Percentiles rank a stretch among this genome's conserved stretches.
These are phyloP conservation scores for Speleostelium caveatum DNA, from an alignment of 78 protist genomes.

Conservation along the genomic window DNA sequence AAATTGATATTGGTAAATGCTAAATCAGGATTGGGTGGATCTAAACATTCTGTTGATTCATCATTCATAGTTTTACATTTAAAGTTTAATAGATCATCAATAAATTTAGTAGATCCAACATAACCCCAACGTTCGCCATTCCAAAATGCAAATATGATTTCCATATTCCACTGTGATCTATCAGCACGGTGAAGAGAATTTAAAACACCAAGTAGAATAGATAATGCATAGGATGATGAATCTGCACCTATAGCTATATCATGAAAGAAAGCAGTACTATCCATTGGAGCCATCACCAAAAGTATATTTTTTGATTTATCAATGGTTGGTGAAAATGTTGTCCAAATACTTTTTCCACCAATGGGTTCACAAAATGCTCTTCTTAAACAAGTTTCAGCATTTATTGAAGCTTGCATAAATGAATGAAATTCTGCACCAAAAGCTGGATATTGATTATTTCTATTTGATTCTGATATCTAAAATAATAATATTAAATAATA, in stretches of 20 bases:
- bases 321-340: conserved; percentile 35
- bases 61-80: conserved; percentile 9
- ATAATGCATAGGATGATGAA: conserved; percentile 10
- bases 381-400: conserved; percentile 48
- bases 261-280: conserved; percentile 75
- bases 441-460: conserved; percentile 35
- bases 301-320: conserved; percentile 1
- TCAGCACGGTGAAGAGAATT: background rate
- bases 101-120: conserved; percentile 39
- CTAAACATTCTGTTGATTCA: background rate
- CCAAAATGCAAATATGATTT: conserved; percentile 47
- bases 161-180: background rate
- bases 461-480: background rate
- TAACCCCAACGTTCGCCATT: conserved; percentile 78
- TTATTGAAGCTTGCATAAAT: conserved; percentile 54
- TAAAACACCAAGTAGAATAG: background rate
- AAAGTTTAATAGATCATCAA: conserved; percentile 33
- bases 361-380: conserved; percentile 71
- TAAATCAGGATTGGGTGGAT: conserved; percentile 15
- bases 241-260: conserved; percentile 62
- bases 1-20: conserved; percentile 32
- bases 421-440: conserved; percentile 42
- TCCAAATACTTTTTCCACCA: conserved; percentile 68
- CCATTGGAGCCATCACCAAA: conserved; percentile 54
- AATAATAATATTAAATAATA: background rate